phyloP scores from a whole-genome alignment of 192 early-diverging fungal species.

The Chytriomyces confervae region DNA sequence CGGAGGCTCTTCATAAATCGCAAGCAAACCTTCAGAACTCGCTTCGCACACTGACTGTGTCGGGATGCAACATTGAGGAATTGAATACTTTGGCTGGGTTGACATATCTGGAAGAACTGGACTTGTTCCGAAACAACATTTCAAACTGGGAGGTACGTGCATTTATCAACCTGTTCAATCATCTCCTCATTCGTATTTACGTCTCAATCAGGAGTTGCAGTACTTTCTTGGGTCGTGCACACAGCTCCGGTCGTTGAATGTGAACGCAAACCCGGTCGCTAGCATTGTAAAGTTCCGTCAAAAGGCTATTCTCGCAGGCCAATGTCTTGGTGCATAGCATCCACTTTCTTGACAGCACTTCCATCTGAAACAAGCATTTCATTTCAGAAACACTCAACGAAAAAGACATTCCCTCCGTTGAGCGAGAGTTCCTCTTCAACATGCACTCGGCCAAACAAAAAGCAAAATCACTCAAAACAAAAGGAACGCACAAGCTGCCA shows the following conservation, averaged over 20 bases:
- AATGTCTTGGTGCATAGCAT: slow-evolving; percentile 35
- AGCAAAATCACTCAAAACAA: slow-evolving; percentile 9
- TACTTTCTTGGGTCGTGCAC: slow-evolving; percentile 32
- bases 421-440: slow-evolving; percentile 49
- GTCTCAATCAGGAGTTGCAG: slow-evolving; percentile 33
- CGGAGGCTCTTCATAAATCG: not conserved
- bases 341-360: not conserved
- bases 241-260: slow-evolving; percentile 32
- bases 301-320: slow-evolving; percentile 42
- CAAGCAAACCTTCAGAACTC: slow-evolving; percentile 16
- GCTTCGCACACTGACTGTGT: slow-evolving; percentile 32
- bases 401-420: slow-evolving; percentile 50
- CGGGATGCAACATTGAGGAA: slow-evolving; percentile 40
- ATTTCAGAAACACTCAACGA: slow-evolving; percentile 47
- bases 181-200: not conserved
- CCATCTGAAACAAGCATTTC: not conserved
- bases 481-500: not conserved
- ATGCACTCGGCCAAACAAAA: slow-evolving; percentile 37
- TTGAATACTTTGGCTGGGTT: slow-evolving; percentile 35
- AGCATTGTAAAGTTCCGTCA: slow-evolving; percentile 49
- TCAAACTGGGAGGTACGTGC: slow-evolving; percentile 42
- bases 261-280: slow-evolving; percentile 39
- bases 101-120: slow-evolving; percentile 40
- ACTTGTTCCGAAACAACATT: slow-evolving; percentile 46
- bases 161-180: slow-evolving; percentile 40